These are phyloP conservation scores for Neofusicoccum ribis DNA, from an alignment of 2,329 filamentous ascomycete genomes.

Conservation along the genomic window DNA sequence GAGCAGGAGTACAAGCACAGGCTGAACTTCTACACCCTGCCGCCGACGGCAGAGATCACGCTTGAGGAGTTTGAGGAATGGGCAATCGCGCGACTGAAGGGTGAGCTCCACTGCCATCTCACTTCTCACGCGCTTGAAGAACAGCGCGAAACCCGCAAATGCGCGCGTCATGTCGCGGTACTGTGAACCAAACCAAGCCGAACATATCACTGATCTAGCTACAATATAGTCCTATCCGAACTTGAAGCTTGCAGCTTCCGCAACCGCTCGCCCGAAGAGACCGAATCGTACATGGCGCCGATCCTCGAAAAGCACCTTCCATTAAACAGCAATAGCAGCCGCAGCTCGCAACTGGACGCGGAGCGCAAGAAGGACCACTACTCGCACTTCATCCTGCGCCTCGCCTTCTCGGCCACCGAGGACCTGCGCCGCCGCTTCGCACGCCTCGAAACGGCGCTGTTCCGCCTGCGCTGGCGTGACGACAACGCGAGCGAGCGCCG, in stretches of 20 bases:
- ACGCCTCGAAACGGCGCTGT: constrained; percentile 85
- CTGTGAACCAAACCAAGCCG: background rate
- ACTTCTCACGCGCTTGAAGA: background rate
- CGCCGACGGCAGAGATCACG: constrained; percentile 90
- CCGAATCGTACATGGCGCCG: constrained; percentile 77
- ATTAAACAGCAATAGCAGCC: constrained; percentile 72
- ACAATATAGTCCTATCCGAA: constrained; percentile 71
- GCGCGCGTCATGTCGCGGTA: background rate
- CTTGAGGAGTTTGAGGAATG: constrained; percentile 98
- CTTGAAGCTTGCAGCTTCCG: constrained; percentile 94
- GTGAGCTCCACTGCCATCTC: constrained; percentile 47
- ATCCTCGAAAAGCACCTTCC: constrained; percentile 86
- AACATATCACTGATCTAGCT: constrained; percentile 16
- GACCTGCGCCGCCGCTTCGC: constrained; percentile 85
- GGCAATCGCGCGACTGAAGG: constrained; percentile 88
- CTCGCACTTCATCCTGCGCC: constrained; percentile 91
- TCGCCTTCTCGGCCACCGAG: constrained; percentile 89
- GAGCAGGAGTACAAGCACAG: constrained; percentile 79
- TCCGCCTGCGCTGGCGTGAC: constrained; percentile 76
- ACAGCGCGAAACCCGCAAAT: background rate
- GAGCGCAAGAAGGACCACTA: constrained; percentile 96
- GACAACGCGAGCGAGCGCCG: constrained; percentile 73
- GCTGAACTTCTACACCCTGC: constrained; percentile 86
- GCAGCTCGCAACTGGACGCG: constrained; percentile 56
- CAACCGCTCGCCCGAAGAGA: constrained; percentile 83